Conservation (phyloP, 352 stramenopile genomes). For the Globisporangium perplexum region DNA sequence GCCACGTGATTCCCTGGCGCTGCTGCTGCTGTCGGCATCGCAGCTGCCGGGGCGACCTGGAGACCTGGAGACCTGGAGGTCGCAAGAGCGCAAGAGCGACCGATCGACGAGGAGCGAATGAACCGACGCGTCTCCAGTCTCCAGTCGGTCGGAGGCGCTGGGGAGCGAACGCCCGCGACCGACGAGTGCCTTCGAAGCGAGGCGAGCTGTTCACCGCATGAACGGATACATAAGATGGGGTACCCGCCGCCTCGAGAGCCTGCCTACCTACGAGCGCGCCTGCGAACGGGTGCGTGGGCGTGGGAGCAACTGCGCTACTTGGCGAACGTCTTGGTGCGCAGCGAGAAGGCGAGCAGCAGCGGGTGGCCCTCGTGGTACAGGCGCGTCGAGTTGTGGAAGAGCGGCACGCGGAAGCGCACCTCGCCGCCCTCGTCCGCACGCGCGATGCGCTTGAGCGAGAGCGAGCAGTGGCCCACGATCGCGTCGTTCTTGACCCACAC, state of each 20-base stretch:
- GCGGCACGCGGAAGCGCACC: conserved; percentile 69
- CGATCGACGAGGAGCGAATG: no score
- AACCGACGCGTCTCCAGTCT: no score
- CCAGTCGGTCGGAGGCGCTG: no score
- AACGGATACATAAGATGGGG: no score
- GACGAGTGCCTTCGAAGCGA: no score
- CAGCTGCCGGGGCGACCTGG: no score
- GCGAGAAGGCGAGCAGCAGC: conserved; percentile 67
- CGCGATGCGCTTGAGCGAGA: conserved; percentile 76
- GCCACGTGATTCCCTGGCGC: not conserved
- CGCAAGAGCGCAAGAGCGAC: no score
- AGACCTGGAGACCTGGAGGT: no score
- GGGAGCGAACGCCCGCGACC: no score
- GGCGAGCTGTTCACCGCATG: no score
- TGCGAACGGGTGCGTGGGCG: not conserved
- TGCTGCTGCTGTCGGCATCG: not conserved
- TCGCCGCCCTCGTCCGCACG: conserved; percentile 58
- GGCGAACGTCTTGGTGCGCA: conserved; percentile 79
- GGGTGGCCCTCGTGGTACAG: conserved; percentile 67
- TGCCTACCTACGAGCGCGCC: not conserved
- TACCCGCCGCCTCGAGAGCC: no score
- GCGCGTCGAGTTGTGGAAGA: conserved; percentile 78
- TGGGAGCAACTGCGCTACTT: conserved; percentile 34
- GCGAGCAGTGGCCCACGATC: conserved; percentile 72
- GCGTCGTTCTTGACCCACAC: conserved; percentile 80